Conservation (phyloP, 2,329 filamentous ascomycete genomes). For the Trichoderma sp. region DNA sequence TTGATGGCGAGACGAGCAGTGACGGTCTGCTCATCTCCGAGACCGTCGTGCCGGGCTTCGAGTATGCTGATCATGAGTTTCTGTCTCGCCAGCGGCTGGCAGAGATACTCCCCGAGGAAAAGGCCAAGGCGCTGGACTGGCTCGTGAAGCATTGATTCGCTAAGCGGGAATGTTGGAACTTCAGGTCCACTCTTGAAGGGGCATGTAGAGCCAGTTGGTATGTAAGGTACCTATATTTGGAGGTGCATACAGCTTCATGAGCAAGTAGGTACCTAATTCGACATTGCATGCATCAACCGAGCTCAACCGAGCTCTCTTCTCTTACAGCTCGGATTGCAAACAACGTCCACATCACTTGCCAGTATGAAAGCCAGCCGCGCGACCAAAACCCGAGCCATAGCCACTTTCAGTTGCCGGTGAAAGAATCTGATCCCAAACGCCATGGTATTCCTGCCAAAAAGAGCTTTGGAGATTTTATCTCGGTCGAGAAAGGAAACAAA, state of each 20-base stretch:
- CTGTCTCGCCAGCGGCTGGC: slow-evolving; percentile 54
- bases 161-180: background rate
- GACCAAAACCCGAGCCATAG: background rate
- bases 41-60: slow-evolving; percentile 69
- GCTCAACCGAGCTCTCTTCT: background rate
- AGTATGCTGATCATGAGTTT: slow-evolving; percentile 69
- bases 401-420: background rate
- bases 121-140: slow-evolving; percentile 53
- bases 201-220: background rate
- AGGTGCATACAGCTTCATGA: background rate
- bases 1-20: slow-evolving; percentile 41
- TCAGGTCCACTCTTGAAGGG: background rate
- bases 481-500: background rate
- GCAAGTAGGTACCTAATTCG: background rate
- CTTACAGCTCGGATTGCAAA: background rate
- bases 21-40: slow-evolving; percentile 66
- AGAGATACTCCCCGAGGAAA: slow-evolving; percentile 55
- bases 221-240: background rate
- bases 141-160: slow-evolving; percentile 39
- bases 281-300: background rate
- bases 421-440: background rate
- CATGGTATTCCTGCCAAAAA: background rate
- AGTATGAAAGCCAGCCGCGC: background rate
- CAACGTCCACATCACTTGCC: too few species aligned
- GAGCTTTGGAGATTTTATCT: too few species aligned